phyloP scores from a whole-genome alignment of 345 rosid genomes.

The Bruguiera gymnorhiza region DNA sequence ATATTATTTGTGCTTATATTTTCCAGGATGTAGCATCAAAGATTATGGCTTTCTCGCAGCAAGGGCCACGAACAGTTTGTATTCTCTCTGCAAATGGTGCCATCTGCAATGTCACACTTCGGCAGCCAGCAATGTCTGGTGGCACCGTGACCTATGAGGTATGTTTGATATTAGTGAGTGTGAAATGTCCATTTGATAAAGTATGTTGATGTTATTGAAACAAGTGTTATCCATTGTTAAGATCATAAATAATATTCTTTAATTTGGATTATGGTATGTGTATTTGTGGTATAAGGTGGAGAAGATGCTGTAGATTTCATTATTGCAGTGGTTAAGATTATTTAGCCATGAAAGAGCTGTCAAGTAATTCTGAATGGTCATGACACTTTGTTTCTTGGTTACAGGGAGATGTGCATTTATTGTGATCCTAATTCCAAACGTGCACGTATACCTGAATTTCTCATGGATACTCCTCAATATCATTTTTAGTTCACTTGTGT shows the following conservation, averaged over 20 bases:
- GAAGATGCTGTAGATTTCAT: background rate
- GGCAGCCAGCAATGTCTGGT: slow-evolving; percentile 52
- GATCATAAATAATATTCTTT: no score
- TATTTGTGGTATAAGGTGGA: background rate
- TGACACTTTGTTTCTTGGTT: background rate
- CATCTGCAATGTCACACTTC: slow-evolving; percentile 61
- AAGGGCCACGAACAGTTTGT: slow-evolving; percentile 79
- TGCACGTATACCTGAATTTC: no score
- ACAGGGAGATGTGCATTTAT: background rate
- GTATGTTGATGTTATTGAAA: background rate
- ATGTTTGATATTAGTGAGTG: slow-evolving; percentile 5
- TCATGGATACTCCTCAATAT: background rate
- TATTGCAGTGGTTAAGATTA: background rate
- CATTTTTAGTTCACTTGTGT: background rate
- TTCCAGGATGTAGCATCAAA: slow-evolving; percentile 77
- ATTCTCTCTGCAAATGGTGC: slow-evolving; percentile 93
- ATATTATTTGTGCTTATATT: background rate
- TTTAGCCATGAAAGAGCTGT: background rate
- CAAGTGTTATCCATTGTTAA: slow-evolving; percentile 1
- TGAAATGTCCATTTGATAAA: slow-evolving; percentile 11
- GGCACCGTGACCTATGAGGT: slow-evolving; percentile 76
- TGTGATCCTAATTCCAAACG: no score
- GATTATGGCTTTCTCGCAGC: slow-evolving; percentile 64
- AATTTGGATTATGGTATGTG: background rate
- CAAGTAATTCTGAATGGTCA: background rate